A percentile compares a stretch with the other conserved stretches of the same genome.
phyloP scores from a whole-genome alignment of 352 stramenopile genomes.

The Globisporangium polare region DNA sequence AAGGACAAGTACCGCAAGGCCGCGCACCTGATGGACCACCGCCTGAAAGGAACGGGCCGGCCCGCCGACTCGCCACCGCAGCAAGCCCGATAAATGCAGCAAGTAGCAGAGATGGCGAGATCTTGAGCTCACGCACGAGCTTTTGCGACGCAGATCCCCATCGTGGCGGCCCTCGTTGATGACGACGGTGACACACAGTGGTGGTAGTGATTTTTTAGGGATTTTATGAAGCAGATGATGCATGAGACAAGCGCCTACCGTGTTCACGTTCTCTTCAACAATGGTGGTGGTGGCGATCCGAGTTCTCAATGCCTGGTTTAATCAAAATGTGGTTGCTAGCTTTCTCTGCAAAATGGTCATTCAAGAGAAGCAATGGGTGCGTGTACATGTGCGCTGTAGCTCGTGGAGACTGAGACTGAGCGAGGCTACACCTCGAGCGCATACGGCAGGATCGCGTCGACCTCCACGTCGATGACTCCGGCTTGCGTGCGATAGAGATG shows the following conservation, averaged over 20 bases:
- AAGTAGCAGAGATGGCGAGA: neutral
- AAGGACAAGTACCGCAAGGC: conserved; percentile 66
- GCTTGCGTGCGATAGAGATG: conserved; percentile 12
- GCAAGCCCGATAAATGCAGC: conserved; percentile 36
- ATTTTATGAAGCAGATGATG: conserved; percentile 8
- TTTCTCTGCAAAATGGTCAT: neutral
- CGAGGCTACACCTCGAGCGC: neutral
- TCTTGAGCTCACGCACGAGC: neutral
- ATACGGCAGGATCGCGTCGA: conserved; percentile 18
- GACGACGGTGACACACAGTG: neutral
- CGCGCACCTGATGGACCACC: conserved; percentile 27
- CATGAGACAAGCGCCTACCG: conserved; percentile 1
- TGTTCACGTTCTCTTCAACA: neutral
- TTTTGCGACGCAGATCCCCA: neutral
- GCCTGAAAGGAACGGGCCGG: conserved; percentile 51
- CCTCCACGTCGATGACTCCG: conserved; percentile 11
- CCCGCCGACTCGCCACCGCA: conserved; percentile 28
- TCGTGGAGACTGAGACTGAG: neutral
- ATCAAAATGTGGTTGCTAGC: conserved; percentile 11
- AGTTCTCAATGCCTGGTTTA: neutral
- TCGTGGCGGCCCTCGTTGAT: neutral
- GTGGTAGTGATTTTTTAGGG: neutral
- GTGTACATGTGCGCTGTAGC: neutral
- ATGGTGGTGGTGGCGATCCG: neutral
- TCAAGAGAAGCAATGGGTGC: neutral